Percentiles rank a stretch among this genome's conserved stretches.
Conservation (phyloP, 495 filamentous ascomycete genomes). For the Penicillium maclennaniae region DNA sequence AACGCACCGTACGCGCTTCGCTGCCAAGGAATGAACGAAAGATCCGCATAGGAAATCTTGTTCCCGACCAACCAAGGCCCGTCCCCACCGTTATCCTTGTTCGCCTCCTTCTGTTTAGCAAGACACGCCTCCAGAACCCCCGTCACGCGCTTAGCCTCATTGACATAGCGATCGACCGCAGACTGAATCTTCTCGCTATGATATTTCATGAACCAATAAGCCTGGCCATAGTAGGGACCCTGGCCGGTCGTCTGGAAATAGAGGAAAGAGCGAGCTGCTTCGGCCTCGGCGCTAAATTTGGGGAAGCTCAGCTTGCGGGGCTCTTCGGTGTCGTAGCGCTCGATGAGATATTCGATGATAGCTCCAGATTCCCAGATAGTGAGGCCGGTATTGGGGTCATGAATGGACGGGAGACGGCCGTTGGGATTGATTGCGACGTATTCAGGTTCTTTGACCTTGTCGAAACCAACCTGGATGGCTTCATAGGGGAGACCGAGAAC, state of each 20-base stretch:
- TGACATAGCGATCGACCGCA: slow-evolving; percentile 42
- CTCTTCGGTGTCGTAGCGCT: slow-evolving; percentile 50
- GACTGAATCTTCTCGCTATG: slow-evolving; percentile 36
- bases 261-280: slow-evolving; percentile 16
- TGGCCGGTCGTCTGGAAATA: slow-evolving; percentile 45
- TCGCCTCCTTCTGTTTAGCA: neutral
- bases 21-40: slow-evolving; percentile 30
- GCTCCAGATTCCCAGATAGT: slow-evolving; percentile 62
- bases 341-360: slow-evolving; percentile 59
- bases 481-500: neutral
- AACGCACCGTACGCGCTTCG: neutral
- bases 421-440: slow-evolving; percentile 55
- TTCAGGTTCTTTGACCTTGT: neutral
- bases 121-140: slow-evolving; percentile 34
- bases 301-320: slow-evolving; percentile 43
- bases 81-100: neutral
- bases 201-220: slow-evolving; percentile 33
- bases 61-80: slow-evolving; percentile 22
- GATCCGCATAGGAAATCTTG: slow-evolving; percentile 29
- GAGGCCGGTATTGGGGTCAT: slow-evolving; percentile 56
- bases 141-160: slow-evolving; percentile 38
- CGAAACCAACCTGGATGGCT: neutral
- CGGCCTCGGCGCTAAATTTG: slow-evolving; percentile 27
- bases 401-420: slow-evolving; percentile 56
- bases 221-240: slow-evolving; percentile 48